Evolutionary conservation across 2,329 filamentous ascomycete species (phyloP).

Genomic region (Colletotrichum aenigma): DNA sequence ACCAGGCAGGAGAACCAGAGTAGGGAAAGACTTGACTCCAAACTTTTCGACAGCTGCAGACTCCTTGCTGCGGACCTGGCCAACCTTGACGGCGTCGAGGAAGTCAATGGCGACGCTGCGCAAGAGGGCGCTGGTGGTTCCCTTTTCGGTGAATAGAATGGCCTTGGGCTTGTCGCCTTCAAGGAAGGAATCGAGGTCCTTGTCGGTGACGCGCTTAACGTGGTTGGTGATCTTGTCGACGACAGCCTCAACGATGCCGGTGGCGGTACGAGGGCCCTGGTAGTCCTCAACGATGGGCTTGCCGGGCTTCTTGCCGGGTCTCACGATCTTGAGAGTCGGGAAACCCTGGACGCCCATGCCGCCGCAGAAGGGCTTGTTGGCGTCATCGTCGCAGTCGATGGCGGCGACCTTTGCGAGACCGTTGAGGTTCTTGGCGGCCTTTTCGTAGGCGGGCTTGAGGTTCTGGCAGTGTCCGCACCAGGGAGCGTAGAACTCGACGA

Average conservation of each 20-base stretch:
- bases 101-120: conserved; percentile 91
- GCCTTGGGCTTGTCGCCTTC: conserved; percentile 77
- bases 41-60: conserved; percentile 73
- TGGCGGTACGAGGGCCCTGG: conserved; percentile 81
- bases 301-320: conserved; percentile 76
- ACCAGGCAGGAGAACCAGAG: conserved; percentile 78
- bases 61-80: conserved; percentile 85
- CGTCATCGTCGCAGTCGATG: conserved; percentile 91
- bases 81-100: conserved; percentile 77
- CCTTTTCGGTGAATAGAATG: conserved; percentile 93
- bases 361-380: conserved; percentile 87
- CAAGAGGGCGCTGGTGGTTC: conserved; percentile 80
- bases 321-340: conserved; percentile 93
- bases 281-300: conserved; percentile 90
- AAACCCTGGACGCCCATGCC: conserved; percentile 90
- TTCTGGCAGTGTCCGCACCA: conserved; percentile 99
- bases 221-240: conserved; percentile 90
- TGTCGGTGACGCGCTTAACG: conserved; percentile 81
- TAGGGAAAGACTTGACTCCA: conserved; percentile 78
- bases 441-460: conserved; percentile 94
- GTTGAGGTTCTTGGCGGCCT: conserved; percentile 86
- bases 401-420: conserved; percentile 94
- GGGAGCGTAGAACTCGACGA: conserved; percentile 89
- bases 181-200: conserved; percentile 78
- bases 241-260: conserved; percentile 85